Evolutionary conservation across 805 yeast genomes (phyloP), one percentile per base, ranked within the genome.

Genomic region (Ogataea trehaloabstinens): DNA sequence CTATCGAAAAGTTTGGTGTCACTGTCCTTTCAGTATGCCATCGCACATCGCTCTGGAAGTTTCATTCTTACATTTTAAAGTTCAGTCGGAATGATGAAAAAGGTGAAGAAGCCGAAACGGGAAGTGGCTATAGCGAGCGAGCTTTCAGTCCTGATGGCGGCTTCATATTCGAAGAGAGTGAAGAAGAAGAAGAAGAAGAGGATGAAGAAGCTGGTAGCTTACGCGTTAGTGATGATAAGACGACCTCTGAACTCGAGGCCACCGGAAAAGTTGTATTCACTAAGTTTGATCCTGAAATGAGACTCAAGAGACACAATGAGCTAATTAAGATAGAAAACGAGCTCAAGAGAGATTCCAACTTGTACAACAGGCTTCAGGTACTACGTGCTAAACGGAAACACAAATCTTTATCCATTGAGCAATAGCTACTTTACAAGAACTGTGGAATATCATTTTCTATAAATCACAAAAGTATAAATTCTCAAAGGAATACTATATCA

Each of bases 11-110:
- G 13, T 68, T 85, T 45, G 86, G 87, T 0, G 88, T 89, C 40
- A 85, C 96, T 0, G 73, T 90, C 15, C 66, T 90, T 27, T 87
- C 96, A 0, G 97, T 90, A 7, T 93, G 96, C 34, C 98, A 90
- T 62, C 72, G 97, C 48, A 83, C 95, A 3, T 86, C 95, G 5
- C 67, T 90, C 46, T 90, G 96, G 96, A 85, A 85, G 60, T 90
- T 87, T 68, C 98, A 90, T 61, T 76, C 82, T 45, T 75, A 78
- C 51, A 75, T 90, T 41, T 69, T 90, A 48, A 89, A 88, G 60
- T 87, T 90, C 56, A 49, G 32, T n/a, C 28, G 28, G 16, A 35
- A 12, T 19, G 35, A 10, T 19, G 27, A 32, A 33, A 37, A 34
- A 16, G 32, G 25, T 12, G 10, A 13, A 16, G n/a, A n/a, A 19